Conservation (phyloP, 306 rosid genomes). For the Fagus sylvatica region DNA sequence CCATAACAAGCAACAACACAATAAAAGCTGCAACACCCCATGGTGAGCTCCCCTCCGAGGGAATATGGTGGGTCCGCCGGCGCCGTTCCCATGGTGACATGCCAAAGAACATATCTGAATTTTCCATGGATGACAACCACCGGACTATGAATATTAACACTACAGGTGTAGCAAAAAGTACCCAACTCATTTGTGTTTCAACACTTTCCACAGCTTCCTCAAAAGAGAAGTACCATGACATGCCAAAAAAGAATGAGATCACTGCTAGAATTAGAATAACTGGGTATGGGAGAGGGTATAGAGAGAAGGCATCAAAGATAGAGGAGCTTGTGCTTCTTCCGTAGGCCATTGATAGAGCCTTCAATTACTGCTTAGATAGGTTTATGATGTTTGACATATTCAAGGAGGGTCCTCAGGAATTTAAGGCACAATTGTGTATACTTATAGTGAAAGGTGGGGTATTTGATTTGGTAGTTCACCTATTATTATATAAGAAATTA, state of each 20-base stretch:
- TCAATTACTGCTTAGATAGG: too few species aligned
- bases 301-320: constrained; percentile 53
- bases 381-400: background rate
- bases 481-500: background rate
- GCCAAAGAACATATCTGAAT: constrained; percentile 45
- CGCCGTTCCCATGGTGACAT: constrained; percentile 53
- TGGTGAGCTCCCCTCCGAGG: constrained; percentile 86
- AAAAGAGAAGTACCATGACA: constrained; percentile 61
- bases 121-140: constrained; percentile 65
- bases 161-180: constrained; percentile 55
- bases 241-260: constrained; percentile 51
- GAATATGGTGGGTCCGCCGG: constrained; percentile 39
- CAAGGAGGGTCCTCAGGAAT: background rate
- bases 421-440: background rate
- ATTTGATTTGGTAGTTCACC: background rate
- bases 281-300: constrained; percentile 71
- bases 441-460: constrained; percentile 16
- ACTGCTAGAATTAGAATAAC: constrained; percentile 63
- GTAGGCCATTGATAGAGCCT: constrained; percentile 30
- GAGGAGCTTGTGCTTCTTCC: constrained; percentile 50
- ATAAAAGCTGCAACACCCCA: constrained; percentile 95
- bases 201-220: constrained; percentile 61
- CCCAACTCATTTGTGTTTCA: constrained; percentile 53
- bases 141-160: constrained; percentile 51
- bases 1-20: constrained; percentile 61